Evolutionary conservation across 305 asterid genomes (phyloP).

Genomic region (Ajuga reptans): DNA sequence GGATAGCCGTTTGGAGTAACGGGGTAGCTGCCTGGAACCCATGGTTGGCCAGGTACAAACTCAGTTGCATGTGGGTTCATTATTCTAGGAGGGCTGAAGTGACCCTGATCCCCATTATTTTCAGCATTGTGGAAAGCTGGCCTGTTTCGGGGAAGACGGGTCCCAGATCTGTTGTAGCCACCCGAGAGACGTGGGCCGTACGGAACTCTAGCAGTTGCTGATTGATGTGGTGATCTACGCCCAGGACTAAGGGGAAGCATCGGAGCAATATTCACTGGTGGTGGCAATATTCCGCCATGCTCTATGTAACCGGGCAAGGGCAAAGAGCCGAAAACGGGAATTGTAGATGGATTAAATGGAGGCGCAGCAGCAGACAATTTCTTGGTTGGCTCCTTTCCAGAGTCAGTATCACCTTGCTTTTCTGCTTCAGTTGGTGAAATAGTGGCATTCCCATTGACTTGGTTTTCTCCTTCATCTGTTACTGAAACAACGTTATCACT

Average conservation of each 20-base stretch:
- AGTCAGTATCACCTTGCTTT: constrained; percentile 46
- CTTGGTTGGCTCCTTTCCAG: constrained; percentile 56
- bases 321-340: constrained; percentile 58
- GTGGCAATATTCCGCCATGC: constrained; percentile 78
- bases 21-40: constrained; percentile 70
- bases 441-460: constrained; percentile 3
- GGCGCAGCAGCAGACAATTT: constrained; percentile 90
- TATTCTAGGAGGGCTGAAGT: constrained; percentile 43
- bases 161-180: constrained; percentile 63
- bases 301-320: constrained; percentile 54
- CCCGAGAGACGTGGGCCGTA: constrained; percentile 90
- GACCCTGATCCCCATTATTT: constrained; percentile 47
- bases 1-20: constrained; percentile 61
- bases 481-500: constrained; percentile 23
- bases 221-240: constrained; percentile 76
- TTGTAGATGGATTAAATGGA: constrained; percentile 62
- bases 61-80: constrained; percentile 91
- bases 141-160: constrained; percentile 59
- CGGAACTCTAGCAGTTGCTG: constrained; percentile 83
- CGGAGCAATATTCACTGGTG: constrained; percentile 61
- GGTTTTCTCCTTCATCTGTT: constrained; percentile 28
- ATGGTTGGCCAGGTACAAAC: constrained; percentile 66
- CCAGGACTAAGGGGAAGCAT: constrained; percentile 53
- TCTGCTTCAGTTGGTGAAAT: constrained; percentile 39
- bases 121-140: constrained; percentile 54